phyloP scores from a whole-genome alignment of 345 rosid species.

The Aquilaria malaccensis region DNA sequence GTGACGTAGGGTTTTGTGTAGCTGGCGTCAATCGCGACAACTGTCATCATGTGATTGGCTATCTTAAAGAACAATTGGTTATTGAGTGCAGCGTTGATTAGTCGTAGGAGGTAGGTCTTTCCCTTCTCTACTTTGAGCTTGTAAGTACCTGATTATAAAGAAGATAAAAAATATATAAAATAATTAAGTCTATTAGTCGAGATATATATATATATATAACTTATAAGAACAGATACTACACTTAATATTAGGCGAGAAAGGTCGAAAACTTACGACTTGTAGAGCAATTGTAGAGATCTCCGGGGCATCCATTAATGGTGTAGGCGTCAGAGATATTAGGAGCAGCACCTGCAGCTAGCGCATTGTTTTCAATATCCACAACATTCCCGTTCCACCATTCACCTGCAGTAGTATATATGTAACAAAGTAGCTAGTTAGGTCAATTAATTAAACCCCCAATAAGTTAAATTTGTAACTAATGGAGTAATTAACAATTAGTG shows the following conservation, averaged over 20 bases:
- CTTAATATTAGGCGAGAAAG: no score
- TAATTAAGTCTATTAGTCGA: background rate
- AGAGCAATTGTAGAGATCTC: constrained; percentile 1
- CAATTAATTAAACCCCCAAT: background rate
- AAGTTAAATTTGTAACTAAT: no score
- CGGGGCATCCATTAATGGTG: constrained; percentile 6
- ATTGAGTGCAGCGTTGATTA: constrained; percentile 12
- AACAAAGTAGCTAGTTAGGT: background rate
- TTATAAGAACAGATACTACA: no score
- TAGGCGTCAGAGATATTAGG: constrained; percentile 13
- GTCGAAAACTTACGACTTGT: background rate
- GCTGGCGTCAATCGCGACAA: constrained; percentile 4
- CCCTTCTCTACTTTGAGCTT: constrained; percentile 3
- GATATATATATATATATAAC: no score
- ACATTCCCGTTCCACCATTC: constrained; percentile 9
- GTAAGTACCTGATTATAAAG: constrained; percentile 2
- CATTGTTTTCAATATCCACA: constrained; percentile 8
- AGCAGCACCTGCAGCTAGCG: constrained; percentile 8
- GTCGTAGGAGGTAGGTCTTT: constrained; percentile 10
- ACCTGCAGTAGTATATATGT: background rate
- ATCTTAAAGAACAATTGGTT: constrained; percentile 5
- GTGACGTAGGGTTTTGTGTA: constrained; percentile 12
- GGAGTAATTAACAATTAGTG: no score
- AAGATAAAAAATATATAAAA: background rate
- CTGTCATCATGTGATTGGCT: constrained; percentile 8